Base-by-base conservation (phyloP, 1,139 yeast species). In the Protomyces macrosporus region DNA sequence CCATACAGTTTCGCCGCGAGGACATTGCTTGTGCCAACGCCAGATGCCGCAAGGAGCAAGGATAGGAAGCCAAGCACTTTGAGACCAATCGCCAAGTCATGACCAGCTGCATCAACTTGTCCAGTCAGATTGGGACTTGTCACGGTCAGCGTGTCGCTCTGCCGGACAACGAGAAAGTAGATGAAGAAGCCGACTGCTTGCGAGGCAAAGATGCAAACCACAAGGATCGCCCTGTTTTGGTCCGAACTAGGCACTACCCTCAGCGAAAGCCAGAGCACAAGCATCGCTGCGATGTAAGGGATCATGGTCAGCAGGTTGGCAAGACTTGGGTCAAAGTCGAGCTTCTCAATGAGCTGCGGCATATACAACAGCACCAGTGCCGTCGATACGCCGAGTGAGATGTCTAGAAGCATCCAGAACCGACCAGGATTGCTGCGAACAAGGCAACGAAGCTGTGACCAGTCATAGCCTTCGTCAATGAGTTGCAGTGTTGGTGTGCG, bases 1-100 rank as follows among this genome's bases (percentile, higher is more conserved):
- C 55, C 55, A 35, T 52, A 52, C 16, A 33, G 32, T 10, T 52
- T 52, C 14, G 55, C 55, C 12, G 55, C 55, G 32, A 52, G 37
- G 40, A 52, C 55, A 9, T 34, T 52, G 33, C 33, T 34, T 23
- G 55, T 34, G 3, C 55, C 55, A 2, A 52, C 37, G 10, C 55
- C 55, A 7, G 37, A 34, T 9, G 55, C 55, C 16, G 37, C 37
- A 14, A 52, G 42, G 42, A 52, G 16, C 14, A 35, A 14, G 12
- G 55, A 34, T 1, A 50, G 53, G 7, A 16, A 34, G 36, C 48
- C 48, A 42, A 42, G 48, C 48, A 16, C 48, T 16, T 42, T 42
- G 7, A 42, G 16, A 16, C 48, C 48, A 9, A 10, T 42, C 9
- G 12, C 23, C 48, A 42, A 30, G 2, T 42, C 48, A 9, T 42